Evolutionary conservation across 805 yeast species (phyloP), one percentile per base, ranked within the genome.

Genomic region (Cyberlindnera mycetangii): DNA sequence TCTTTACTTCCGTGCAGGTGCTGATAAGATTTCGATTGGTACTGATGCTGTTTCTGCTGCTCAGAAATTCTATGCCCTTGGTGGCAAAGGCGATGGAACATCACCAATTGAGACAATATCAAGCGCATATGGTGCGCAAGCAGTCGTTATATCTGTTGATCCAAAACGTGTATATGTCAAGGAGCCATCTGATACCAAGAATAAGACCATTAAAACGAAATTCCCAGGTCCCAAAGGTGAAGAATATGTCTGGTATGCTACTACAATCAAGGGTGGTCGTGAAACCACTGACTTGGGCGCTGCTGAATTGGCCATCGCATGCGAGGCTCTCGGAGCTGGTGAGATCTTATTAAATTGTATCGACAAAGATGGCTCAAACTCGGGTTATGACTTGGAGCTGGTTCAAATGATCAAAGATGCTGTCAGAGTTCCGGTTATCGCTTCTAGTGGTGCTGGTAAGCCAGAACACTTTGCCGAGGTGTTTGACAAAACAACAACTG

Each of bases 1-100:
- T 31, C 69, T 89, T 53, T 93, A 93, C 62, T 93, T 93, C 74
- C 76, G 89, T 49, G 87, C 98, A 0, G 99, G 99, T 50, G 99
- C 99, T 14, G 99, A 93, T 66, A 93, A 93, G 62, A 95, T 93
- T 6, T 87, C 96, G 37, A 93, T 93, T 60, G 99, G 99, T n/a
- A 79, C 95, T 8, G 99, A 93, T 68, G 96, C 99, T 0, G 99
- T 93, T 2, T 64, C 68, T 39, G 95, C 96, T 25, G 98, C 98
- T 4, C 96, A 89, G 61, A 70, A 78, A 31, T 93, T 71, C 65
- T 86, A 85, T 64, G 75, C 71, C 0, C 70, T 71, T 38, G 84
- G 83, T 33, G 65, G 69, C 20, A 64, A 60, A 27, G 80, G 83
- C 37, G 74, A 77, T 36, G 99, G 99, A 0, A 73, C 69, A 2